Base-by-base conservation (phyloP, 1,139 yeast genomes). In the Saccharomyces hybrid region DNA sequence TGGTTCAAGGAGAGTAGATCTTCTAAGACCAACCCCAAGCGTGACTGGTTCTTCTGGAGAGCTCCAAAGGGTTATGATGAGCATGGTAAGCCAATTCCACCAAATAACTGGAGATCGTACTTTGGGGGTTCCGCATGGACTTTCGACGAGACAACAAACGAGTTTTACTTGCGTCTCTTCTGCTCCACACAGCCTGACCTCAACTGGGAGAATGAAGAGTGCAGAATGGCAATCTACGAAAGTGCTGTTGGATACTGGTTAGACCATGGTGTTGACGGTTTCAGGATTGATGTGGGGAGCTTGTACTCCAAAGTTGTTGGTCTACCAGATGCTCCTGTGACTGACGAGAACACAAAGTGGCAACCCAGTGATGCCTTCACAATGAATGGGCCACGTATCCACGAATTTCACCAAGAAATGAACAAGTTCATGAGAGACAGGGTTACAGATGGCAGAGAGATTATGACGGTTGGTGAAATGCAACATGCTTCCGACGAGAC, bases 31-130 rank as follows among this genome's bases (percentile, higher is more conserved):
- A 80, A 76, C 64, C 78, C 83, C 16, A 81, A 81, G 69, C 73
- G 85, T 64, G 82, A 81, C 65, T 81, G 85, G 85, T 81, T 80
- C 67, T 73, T 79, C 61, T 81, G 84, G 85, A 75, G 73, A 56
- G 75, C 76, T 44, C 76, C 83, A 23, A 72, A 66, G 56, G 60
- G 57, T 2, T 75, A 71, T 62, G 82, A 77, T 59, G 72, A 64
- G 26, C 59, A 75, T 4, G 83, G 83, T 26, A 71, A 73, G 48
- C 74, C 82, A 66, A 73, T 70, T 23, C 82, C 83, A 26, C 83
- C 84, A 25, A 80, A 77, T 70, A 81, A 81, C 67, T 81, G 85
- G 84, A 61, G 62, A 23, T 77, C 83, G 2, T 69, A 69, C 59
- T 81, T 80, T 60, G 74, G 79, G 5, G 83, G 81, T 3, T 72